Evolutionary conservation across 2,329 filamentous ascomycete species (phyloP), one percentile per base, ranked within the genome.

Genomic region (Epichloe scottii): DNA sequence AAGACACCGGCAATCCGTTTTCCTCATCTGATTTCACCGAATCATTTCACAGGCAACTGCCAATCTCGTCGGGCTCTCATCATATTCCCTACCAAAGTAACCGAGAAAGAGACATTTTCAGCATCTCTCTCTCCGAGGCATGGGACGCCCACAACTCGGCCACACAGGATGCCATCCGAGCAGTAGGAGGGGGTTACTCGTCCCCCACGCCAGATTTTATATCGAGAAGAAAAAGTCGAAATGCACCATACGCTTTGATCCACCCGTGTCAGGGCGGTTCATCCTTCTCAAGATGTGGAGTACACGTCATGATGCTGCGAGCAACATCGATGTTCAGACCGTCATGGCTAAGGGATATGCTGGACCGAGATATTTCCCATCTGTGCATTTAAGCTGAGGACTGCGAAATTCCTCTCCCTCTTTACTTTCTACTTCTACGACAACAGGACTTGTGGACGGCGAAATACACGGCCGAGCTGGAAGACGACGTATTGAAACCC

Each of bases 231-330:
- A 85, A 59, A 90, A 89, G 70, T 88, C 81, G 69, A 89, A 85
- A 66, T 91, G 93, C 59, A 89, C 84, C 14, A 85, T 97, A 59
- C 84, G 81, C 53, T 96, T 97, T 59, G 81, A 90, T 59, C 86
- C 88, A 51, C 84, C 86, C 0, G 78, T 93, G 53, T 88, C 87
- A 11, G 87, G 87, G 5, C 79, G 87, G 51, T 94, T 86, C 64
- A 85, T 97, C 49, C 68, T 96, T 41, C 73, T 97, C 56, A 96
- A 96, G 72, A 80, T 96, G 65, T 96, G 89, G 87, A 89, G 84
- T 59, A 85, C 86, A 2, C 79, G 80, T 53, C 77, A 81, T 26
- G 80, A 83, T 46, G 74, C 78, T 4, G 59, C 64, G 5, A 72
- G 72, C 53, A 95, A 94, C 60, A 94, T 96, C 56, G 89, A 95